A percentile compares a stretch with the other conserved stretches of the same genome.
These are phyloP conservation scores for Backusella psychrophila DNA, from an alignment of 192 early-diverging fungal species.

Conservation along the genomic window DNA sequence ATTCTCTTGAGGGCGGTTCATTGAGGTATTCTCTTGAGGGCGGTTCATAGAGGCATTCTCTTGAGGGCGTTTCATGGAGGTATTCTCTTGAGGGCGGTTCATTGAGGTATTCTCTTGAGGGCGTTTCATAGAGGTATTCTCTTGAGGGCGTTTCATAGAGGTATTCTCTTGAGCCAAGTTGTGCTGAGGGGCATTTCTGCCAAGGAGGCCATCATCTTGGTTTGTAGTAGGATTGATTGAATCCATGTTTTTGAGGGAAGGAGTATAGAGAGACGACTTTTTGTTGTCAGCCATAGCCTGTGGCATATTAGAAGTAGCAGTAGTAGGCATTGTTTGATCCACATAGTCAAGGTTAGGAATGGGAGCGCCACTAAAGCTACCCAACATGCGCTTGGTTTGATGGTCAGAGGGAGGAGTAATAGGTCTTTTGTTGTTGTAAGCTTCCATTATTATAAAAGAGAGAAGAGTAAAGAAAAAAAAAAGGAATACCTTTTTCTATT, in stretches of 20 bases:
- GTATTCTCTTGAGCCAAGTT: neutral
- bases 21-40: too few species aligned
- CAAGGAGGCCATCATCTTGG: neutral
- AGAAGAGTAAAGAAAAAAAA: neutral
- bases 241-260: neutral
- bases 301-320: neutral
- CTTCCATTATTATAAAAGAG: neutral
- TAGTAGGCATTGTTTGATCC: neutral
- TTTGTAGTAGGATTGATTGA: neutral
- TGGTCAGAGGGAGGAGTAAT: conserved; percentile 6
- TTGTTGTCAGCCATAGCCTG: neutral
- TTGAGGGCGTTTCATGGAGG: too few species aligned
- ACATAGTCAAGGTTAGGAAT: neutral
- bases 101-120: too few species aligned
- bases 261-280: neutral
- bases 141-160: too few species aligned
- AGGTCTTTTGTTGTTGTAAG: conserved; percentile 10
- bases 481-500: neutral
- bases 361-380: neutral
- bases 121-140: too few species aligned
- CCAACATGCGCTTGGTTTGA: neutral
- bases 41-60: too few species aligned
- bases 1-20: too few species aligned
- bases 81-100: too few species aligned
- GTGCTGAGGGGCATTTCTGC: neutral